Evolutionary conservation across 2,329 filamentous ascomycete species (phyloP).

Genomic region (Aspergillus glaucus): DNA sequence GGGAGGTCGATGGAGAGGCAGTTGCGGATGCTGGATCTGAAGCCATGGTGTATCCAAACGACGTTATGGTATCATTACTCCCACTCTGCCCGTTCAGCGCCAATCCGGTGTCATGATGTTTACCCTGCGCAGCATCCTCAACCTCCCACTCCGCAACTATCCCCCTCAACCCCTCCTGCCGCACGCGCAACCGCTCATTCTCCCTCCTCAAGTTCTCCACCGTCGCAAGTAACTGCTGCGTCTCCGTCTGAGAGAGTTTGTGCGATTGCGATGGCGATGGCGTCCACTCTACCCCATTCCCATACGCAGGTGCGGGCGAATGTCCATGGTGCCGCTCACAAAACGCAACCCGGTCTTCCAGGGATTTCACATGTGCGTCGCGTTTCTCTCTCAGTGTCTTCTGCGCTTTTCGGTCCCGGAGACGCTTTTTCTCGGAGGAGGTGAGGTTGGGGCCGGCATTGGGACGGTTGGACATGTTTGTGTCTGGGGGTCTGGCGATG

Average conservation of each 20-base stretch:
- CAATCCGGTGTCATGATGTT: background rate
- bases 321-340: background rate
- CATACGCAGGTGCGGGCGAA: no score
- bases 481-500: background rate
- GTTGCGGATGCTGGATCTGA: no score
- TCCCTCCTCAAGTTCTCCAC: background rate
- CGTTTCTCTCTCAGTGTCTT: background rate
- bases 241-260: background rate
- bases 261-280: background rate
- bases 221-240: background rate
- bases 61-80: no score
- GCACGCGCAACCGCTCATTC: background rate
- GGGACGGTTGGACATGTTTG: background rate
- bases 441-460: background rate
- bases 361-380: background rate
- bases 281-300: no score
- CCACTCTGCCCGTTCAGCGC: background rate
- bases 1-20: no score
- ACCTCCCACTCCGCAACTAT: background rate
- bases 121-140: background rate
- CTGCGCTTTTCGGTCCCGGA: background rate
- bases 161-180: background rate
- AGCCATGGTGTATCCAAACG: no score
- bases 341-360: background rate
- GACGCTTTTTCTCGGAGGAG: background rate